These are phyloP conservation scores for Zopfochytrium polystomum DNA, from an alignment of 371 early-diverging fungal genomes.

Conservation along the genomic window DNA sequence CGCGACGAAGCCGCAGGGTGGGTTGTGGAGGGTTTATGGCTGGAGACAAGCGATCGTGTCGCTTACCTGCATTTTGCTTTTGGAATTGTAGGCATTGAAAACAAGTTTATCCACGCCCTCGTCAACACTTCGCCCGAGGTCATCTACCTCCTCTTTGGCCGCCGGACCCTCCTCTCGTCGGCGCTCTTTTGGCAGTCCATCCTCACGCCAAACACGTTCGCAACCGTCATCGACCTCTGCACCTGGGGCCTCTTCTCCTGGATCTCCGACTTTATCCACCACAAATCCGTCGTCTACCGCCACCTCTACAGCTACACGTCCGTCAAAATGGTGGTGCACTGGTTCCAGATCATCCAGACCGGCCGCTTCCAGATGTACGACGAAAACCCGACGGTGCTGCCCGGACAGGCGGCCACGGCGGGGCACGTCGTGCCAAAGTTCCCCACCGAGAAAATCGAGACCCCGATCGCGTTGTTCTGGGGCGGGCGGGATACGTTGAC, in stretches of 20 bases:
- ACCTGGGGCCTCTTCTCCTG: conserved; percentile 84
- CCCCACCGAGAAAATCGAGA: conserved; percentile 78
- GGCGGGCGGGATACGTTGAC: conserved; percentile 85
- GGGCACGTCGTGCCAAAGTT: conserved; percentile 49
- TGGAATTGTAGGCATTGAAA: conserved; percentile 60
- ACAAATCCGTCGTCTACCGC: conserved; percentile 79
- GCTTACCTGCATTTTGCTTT: neutral
- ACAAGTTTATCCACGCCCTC: conserved; percentile 76
- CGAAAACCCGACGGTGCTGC: conserved; percentile 54
- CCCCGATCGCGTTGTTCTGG: conserved; percentile 85
- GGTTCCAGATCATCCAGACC: conserved; percentile 39
- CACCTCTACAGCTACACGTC: conserved; percentile 87
- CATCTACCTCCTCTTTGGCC: conserved; percentile 89
- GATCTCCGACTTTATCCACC: conserved; percentile 70
- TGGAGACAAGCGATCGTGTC: neutral
- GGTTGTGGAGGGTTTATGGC: conserved; percentile 21
- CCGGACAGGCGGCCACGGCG: conserved; percentile 15
- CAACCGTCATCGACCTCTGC: conserved; percentile 69
- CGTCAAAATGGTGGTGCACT: conserved; percentile 81
- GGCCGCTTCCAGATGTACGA: conserved; percentile 90
- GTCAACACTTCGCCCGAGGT: conserved; percentile 84
- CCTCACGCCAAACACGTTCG: conserved; percentile 70
- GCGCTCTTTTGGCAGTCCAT: conserved; percentile 82
- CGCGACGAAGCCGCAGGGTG: conserved; percentile 77
- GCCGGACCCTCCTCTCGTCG: conserved; percentile 73